Percentiles rank a stretch among this genome's conserved stretches.
These are phyloP conservation scores for Podosphaera fusca DNA, from an alignment of 2,329 filamentous ascomycete species.

Conservation along the genomic window DNA sequence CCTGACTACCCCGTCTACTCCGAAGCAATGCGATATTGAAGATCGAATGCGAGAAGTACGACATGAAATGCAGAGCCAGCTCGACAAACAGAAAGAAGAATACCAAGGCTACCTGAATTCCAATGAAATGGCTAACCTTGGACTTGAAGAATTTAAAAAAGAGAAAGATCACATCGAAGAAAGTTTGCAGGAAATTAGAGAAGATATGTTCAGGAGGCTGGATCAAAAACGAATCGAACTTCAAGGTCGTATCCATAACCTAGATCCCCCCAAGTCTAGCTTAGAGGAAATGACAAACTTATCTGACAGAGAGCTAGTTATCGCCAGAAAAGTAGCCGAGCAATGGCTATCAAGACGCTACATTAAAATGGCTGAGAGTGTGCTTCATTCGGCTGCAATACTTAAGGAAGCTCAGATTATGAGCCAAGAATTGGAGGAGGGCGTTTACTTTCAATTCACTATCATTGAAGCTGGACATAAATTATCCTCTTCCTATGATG, in stretches of 20 bases:
- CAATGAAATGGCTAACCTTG: constrained; percentile 50
- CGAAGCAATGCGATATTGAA: constrained; percentile 53
- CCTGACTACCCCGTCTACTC: constrained; percentile 84
- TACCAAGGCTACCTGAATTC: constrained; percentile 56
- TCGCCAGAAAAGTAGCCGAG: constrained; percentile 40
- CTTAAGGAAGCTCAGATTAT: constrained; percentile 94
- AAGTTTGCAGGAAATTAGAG: constrained; percentile 51
- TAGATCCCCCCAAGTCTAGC: constrained; percentile 36
- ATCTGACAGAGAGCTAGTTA: constrained; percentile 46
- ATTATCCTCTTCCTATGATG: constrained; percentile 83
- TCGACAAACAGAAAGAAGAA: constrained; percentile 68
- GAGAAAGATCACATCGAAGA: constrained; percentile 77
- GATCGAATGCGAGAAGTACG: constrained; percentile 50
- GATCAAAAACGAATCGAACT: constrained; percentile 64
- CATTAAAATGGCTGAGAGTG: constrained; percentile 78
- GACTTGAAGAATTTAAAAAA: constrained; percentile 61
- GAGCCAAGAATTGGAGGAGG: constrained; percentile 88
- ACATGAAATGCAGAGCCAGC: constrained; percentile 62
- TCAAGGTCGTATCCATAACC: constrained; percentile 60
- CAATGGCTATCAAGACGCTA: constrained; percentile 73
- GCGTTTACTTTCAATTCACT: constrained; percentile 83
- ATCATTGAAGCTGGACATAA: constrained; percentile 75
- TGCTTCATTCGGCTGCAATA: constrained; percentile 66
- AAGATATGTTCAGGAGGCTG: constrained; percentile 73
- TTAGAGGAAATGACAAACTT: constrained; percentile 22